These are phyloP conservation scores for Hibiscus syriacus DNA, from an alignment of 345 rosid species.

Conservation along the genomic window DNA sequence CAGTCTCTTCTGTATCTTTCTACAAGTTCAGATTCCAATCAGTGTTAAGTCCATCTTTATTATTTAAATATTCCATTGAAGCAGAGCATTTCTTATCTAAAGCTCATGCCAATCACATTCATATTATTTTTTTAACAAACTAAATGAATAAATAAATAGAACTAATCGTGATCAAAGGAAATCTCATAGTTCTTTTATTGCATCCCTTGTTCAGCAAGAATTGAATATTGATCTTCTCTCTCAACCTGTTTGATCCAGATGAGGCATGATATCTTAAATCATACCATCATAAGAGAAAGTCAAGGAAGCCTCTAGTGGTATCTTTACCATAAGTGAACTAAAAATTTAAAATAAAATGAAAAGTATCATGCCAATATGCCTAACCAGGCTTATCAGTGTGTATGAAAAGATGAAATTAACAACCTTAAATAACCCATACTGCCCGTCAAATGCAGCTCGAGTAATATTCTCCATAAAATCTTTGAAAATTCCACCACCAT, in stretches of 20 bases:
- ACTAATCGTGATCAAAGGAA: not conserved
- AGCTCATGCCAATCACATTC: not conserved
- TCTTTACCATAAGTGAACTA: not conserved
- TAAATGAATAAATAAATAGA: no score
- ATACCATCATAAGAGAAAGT: not conserved
- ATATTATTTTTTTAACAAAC: not conserved
- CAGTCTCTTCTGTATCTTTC: no score
- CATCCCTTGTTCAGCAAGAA: not conserved
- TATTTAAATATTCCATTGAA: no score
- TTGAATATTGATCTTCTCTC: not conserved
- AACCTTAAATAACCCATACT: slow-evolving; percentile 98
- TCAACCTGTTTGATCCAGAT: not conserved
- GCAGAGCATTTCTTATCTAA: not conserved
- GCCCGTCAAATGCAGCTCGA: slow-evolving; percentile 93
- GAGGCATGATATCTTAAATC: not conserved
- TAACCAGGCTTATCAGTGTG: not conserved
- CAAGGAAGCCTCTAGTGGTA: not conserved
- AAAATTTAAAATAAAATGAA: not conserved
- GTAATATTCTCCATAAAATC: slow-evolving; percentile 99
- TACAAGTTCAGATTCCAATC: not conserved
- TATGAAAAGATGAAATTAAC: not conserved
- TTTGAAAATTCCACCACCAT: slow-evolving; percentile 99
- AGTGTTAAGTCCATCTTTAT: not conserved
- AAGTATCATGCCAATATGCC: not conserved
- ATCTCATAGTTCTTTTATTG: not conserved